phyloP scores from a whole-genome alignment of 805 yeast species.

The Lipomyces yamanashiensis region DNA sequence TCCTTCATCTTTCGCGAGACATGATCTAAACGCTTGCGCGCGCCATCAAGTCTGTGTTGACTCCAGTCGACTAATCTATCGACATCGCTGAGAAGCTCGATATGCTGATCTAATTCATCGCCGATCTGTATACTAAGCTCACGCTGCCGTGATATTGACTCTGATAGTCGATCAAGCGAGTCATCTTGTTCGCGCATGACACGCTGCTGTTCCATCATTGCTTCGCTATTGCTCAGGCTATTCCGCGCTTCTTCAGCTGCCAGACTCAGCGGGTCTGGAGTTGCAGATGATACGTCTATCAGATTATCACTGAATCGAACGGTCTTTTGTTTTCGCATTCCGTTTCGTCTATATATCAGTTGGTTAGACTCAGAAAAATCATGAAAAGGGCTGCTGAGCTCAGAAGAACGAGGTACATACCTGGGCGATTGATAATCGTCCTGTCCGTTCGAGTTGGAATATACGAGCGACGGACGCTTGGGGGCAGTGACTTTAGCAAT shows the following conservation, averaged over 20 bases:
- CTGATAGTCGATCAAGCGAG: conserved; percentile 45
- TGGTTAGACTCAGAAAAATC: not conserved
- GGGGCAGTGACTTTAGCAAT: conserved; percentile 16
- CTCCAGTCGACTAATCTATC: conserved; percentile 48
- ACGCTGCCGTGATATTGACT: conserved; percentile 48
- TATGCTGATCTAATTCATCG: conserved; percentile 47
- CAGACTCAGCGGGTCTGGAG: conserved; percentile 30
- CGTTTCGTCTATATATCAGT: not conserved
- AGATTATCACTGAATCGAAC: conserved; percentile 43
- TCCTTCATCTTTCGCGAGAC: conserved; percentile 49
- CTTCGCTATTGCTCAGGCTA: conserved; percentile 21
- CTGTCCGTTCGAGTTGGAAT: conserved; percentile 2
- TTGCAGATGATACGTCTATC: conserved; percentile 36
- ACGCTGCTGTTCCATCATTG: conserved; percentile 41
- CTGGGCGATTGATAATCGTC: conserved; percentile 1
- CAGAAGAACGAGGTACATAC: not conserved
- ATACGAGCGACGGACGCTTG: conserved; percentile 21
- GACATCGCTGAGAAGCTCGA: conserved; percentile 47
- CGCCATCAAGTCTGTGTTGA: conserved; percentile 44
- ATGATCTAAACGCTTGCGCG: conserved; percentile 44
- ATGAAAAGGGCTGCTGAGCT: not conserved
- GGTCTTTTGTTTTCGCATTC: conserved; percentile 28
- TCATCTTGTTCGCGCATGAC: conserved; percentile 48
- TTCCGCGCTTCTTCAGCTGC: conserved; percentile 34
- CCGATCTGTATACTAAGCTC: conserved; percentile 48